Evolutionary conservation across 2,329 filamentous ascomycete genomes (phyloP).

Genomic region (Diaporthe citriasiana): DNA sequence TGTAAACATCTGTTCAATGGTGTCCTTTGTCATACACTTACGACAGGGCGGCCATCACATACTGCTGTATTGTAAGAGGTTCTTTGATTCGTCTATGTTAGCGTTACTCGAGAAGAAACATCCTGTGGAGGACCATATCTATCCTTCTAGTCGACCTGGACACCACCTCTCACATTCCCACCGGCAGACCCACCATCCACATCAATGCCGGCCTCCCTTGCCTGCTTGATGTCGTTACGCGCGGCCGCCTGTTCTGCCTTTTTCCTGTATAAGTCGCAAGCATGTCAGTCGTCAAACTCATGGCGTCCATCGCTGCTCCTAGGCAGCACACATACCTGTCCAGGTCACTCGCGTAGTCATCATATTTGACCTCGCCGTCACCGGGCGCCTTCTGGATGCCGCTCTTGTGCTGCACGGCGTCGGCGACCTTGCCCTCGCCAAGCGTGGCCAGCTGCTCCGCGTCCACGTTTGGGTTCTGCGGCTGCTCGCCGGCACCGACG

Average conservation of each 20-base stretch:
- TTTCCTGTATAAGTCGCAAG: conserved; percentile 41
- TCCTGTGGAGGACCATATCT: too few relatives aligned
- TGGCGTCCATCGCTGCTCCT: neutral
- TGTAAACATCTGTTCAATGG: neutral
- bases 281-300: conserved; percentile 10
- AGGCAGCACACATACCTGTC: conserved; percentile 42
- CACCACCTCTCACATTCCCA: conserved; percentile 16
- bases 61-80: neutral
- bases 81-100: neutral
- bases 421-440: conserved; percentile 47
- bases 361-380: conserved; percentile 40
- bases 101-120: neutral
- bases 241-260: conserved; percentile 46
- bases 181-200: conserved; percentile 43
- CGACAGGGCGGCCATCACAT: neutral
- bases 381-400: conserved; percentile 45
- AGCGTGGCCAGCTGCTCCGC: conserved; percentile 47
- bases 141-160: conserved; percentile 2
- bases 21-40: neutral
- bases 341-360: conserved; percentile 44
- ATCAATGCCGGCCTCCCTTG: conserved; percentile 42
- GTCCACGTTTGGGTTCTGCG: conserved; percentile 46
- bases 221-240: conserved; percentile 44
- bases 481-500: neutral
- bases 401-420: conserved; percentile 47